Evolutionary conservation across 106 monocot genomes (phyloP).

Genomic region (Phalaenopsis aphrodite): DNA sequence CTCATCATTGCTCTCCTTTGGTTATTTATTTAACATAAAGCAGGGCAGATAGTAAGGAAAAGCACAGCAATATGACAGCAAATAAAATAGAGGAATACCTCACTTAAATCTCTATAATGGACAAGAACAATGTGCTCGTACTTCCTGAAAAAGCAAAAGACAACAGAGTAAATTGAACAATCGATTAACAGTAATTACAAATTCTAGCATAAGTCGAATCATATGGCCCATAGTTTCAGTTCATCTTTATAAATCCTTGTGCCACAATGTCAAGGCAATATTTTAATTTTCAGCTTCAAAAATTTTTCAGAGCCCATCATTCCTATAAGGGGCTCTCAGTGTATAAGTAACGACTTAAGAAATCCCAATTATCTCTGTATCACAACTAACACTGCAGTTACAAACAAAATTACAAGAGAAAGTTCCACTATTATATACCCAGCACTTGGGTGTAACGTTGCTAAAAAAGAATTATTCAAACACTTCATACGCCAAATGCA

Average conservation of each 20-base stretch:
- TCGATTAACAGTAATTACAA: background rate
- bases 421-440: background rate
- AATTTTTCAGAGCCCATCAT: background rate
- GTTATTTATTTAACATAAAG: background rate
- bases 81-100: constrained; percentile 6
- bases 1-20: background rate
- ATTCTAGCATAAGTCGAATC: background rate
- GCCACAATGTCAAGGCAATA: background rate
- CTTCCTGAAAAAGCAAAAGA: constrained; percentile 12
- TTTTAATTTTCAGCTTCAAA: background rate
- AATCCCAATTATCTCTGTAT: background rate
- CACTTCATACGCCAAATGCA: background rate
- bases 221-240: background rate
- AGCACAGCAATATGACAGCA: background rate
- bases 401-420: background rate
- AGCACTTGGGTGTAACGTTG: background rate
- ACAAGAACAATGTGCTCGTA: constrained; percentile 19
- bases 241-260: background rate
- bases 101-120: constrained; percentile 18
- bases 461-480: background rate
- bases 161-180: background rate
- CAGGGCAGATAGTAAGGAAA: background rate
- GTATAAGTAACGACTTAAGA: background rate
- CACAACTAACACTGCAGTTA: background rate
- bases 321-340: background rate